Evolutionary conservation across 352 stramenopile species (phyloP), one percentile per base, ranked within the genome.

Genomic region (Phytophthora uliginosa): DNA sequence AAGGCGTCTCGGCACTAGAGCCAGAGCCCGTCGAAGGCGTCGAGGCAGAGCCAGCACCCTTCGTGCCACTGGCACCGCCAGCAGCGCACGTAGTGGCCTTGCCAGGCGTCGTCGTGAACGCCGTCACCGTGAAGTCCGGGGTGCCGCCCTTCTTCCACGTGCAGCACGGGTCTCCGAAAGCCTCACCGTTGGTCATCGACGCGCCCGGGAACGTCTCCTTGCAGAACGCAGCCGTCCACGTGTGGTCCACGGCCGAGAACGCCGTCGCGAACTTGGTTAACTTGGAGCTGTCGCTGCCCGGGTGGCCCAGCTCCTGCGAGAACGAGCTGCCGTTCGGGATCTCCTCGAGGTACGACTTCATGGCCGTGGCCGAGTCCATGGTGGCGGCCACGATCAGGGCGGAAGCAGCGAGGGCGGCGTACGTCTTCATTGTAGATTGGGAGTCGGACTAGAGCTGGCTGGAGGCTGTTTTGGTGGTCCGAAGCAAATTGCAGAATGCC

Each of bases 91-190:
- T 61, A 1, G 68, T 80, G 10, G 64, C 63, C 62, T 72, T 61
- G 22, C 57, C 67, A 31, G 69, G 63, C 0, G 58, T 73, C 28
- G 51, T 68, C 33, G 74, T 78, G 66, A 82, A 78, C 34, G 72
- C 66, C 47, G 66, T 50, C 66, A 85, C 73, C n/a, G 63, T 73
- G 51, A 84, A 83, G 58, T 86, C 77, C 5, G 81, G 59, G 4
- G 47, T 80, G 45, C 63, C 74, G 33, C 77, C 70, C 60, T 72
- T 74, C 26, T 65, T 77, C 79, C 79, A 89, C 66, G 72, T 83
- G 78, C 81, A 88, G 45, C 81, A 88, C 66, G 81, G 81, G 71
- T 88, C 81, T 7, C 81, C 81, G 70, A 89, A 84, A 47, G 77
- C 81, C 20, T 67, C 76, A 47, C 81, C 81, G 69, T 78, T 76